phyloP scores from a whole-genome alignment of 257 asterid genomes.

The Nicotiana tomentosiformis region DNA sequence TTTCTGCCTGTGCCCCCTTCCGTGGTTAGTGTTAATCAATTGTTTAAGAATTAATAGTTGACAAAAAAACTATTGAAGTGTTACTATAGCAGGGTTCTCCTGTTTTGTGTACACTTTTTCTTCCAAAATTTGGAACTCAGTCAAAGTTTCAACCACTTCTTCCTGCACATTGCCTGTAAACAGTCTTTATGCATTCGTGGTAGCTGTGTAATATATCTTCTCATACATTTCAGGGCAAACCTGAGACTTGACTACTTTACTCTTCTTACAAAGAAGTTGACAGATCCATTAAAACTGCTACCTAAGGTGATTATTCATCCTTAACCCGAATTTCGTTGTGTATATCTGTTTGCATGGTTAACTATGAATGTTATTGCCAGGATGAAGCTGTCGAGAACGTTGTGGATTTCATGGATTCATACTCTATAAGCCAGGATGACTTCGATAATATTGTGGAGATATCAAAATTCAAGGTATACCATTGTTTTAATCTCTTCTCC shows the following conservation, averaged over 20 bases:
- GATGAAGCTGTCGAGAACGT: constrained; percentile 91
- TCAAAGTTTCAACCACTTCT: neutral
- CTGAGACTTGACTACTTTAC: constrained; percentile 80
- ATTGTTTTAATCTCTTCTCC: neutral
- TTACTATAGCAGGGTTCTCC: neutral
- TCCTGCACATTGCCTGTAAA: neutral
- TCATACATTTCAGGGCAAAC: constrained; percentile 43
- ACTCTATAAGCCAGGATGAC: constrained; percentile 88
- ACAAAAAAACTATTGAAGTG: neutral
- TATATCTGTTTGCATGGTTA: neutral
- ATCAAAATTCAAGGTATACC: constrained; percentile 72
- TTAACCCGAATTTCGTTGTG: neutral
- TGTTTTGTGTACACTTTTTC: neutral
- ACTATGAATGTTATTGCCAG: constrained; percentile 32
- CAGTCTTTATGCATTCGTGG: neutral
- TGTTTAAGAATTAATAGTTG: neutral
- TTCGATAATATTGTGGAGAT: constrained; percentile 75
- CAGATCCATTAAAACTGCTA: constrained; percentile 60
- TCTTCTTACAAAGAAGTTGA: constrained; percentile 62
- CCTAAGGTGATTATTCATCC: constrained; percentile 52
- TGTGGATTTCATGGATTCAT: constrained; percentile 81
- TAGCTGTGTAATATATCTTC: neutral
- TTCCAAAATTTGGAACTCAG: neutral
- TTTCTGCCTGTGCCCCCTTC: neutral
- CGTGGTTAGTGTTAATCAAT: neutral